Percentiles rank a stretch among this genome's conserved stretches.
These are phyloP conservation scores for Chaetomiaceae sp. DNA, from an alignment of 2,329 filamentous ascomycete species.

Conservation along the genomic window DNA sequence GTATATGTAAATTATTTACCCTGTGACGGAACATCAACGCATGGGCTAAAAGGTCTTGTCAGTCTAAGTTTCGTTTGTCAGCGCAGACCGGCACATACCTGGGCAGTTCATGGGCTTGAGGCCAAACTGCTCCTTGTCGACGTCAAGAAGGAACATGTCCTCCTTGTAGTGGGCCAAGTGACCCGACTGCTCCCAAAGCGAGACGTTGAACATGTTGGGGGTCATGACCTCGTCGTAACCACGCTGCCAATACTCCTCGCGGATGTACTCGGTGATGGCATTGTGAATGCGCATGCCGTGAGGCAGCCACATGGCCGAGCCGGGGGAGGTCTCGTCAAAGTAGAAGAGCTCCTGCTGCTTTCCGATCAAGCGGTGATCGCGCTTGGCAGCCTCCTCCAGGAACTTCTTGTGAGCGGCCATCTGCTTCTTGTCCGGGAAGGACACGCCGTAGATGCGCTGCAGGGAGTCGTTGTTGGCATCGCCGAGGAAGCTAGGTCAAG, in stretches of 20 bases:
- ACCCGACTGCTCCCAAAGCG: constrained; percentile 89
- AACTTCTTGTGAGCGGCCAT: constrained; percentile 93
- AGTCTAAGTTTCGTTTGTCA: not conserved
- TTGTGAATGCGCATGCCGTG: constrained; percentile 94
- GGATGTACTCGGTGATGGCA: constrained; percentile 73
- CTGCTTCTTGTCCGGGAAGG: constrained; percentile 91
- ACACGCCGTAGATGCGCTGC: constrained; percentile 94
- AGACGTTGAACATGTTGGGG: constrained; percentile 92
- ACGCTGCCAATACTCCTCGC: constrained; percentile 85
- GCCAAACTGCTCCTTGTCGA: constrained; percentile 72
- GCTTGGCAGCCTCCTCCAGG: constrained; percentile 95
- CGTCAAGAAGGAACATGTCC: constrained; percentile 74
- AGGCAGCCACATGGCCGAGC: constrained; percentile 86
- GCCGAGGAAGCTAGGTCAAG: constrained; percentile 72
- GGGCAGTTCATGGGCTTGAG: constrained; percentile 99
- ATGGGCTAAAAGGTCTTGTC: constrained; percentile 18
- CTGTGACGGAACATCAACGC: constrained; percentile 29
- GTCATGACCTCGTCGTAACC: constrained; percentile 94
- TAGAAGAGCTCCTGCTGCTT: constrained; percentile 97
- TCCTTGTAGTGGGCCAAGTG: constrained; percentile 94
- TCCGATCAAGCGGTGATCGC: constrained; percentile 90
- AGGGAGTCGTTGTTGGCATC: constrained; percentile 91
- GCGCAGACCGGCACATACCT: not conserved
- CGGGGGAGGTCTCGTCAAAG: constrained; percentile 91
- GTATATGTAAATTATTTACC: constrained; percentile 4